These are phyloP conservation scores for Petunia secreta DNA, from an alignment of 257 asterid genomes.

Conservation along the genomic window DNA sequence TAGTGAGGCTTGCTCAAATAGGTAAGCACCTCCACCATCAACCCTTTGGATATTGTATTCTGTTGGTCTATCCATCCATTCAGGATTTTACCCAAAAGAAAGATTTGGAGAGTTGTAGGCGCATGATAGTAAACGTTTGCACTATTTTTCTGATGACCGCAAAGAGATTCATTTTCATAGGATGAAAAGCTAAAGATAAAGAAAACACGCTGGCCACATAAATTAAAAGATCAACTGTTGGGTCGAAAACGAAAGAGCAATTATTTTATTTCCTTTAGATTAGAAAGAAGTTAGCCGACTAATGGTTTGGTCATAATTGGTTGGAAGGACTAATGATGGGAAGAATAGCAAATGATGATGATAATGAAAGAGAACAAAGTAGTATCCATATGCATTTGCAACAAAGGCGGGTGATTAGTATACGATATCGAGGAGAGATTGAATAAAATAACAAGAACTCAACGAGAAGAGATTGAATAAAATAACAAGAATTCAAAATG, in stretches of 20 bases:
- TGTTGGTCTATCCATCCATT: no score
- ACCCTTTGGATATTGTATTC: no score
- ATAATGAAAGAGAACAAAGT: neutral
- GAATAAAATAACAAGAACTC: neutral
- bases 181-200: neutral
- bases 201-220: neutral
- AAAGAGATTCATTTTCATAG: neutral
- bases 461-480: neutral
- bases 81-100: no score
- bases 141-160: neutral
- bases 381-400: neutral
- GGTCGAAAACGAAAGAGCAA: neutral
- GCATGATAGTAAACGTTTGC: neutral
- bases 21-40: no score
- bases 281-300: neutral
- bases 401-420: constrained; percentile 5
- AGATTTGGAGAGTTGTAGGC: neutral
- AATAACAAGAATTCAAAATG: neutral
- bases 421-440: neutral
- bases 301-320: neutral
- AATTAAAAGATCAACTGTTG: neutral
- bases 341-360: neutral
- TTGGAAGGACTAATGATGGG: no score
- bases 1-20: no score
- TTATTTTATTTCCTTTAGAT: no score